phyloP scores from a whole-genome alignment of 2,329 filamentous ascomycete species.

The Sarocladiaceae sp. region DNA sequence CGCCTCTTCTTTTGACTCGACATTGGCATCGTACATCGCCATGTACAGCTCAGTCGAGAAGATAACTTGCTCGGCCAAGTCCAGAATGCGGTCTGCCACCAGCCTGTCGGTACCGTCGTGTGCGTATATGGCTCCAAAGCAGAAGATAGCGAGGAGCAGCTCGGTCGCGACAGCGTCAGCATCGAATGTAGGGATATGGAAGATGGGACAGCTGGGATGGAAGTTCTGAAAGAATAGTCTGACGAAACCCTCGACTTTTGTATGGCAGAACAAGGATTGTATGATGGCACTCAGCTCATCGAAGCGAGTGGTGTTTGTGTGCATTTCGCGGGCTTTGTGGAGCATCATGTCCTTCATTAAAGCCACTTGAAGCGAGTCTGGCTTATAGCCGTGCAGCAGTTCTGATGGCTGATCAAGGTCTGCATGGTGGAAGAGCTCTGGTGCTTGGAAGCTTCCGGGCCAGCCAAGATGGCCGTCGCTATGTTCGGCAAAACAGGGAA shows the following conservation, averaged over 20 bases:
- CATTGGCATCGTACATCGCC: background rate
- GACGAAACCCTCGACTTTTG: slow-evolving; percentile 5
- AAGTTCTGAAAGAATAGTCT: slow-evolving; percentile 1
- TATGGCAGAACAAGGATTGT: slow-evolving; percentile 3
- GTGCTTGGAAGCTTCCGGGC: background rate
- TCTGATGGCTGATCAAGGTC: background rate
- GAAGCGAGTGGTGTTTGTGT: background rate
- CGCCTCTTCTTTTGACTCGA: background rate
- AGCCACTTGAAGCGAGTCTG: slow-evolving; percentile 1
- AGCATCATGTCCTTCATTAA: slow-evolving; percentile 4
- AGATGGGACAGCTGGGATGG: slow-evolving; percentile 3
- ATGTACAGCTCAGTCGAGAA: slow-evolving; percentile 2
- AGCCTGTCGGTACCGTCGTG: slow-evolving; percentile 5
- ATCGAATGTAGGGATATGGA: slow-evolving; percentile 3
- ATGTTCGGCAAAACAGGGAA: slow-evolving; percentile 1
- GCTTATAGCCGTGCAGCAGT: background rate
- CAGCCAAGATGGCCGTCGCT: background rate
- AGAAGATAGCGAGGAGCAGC: slow-evolving; percentile 5
- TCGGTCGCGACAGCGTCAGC: background rate
- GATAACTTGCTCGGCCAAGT: background rate
- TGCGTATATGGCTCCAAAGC: slow-evolving; percentile 4
- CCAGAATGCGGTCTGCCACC: slow-evolving; percentile 1
- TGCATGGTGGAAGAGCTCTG: background rate
- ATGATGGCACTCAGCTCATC: slow-evolving; percentile 2
- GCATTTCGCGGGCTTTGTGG: background rate